Evolutionary conservation across 1,284 basidiomycete genomes (phyloP).

Genomic region (Cutaneotrichosporon cavernicola): DNA sequence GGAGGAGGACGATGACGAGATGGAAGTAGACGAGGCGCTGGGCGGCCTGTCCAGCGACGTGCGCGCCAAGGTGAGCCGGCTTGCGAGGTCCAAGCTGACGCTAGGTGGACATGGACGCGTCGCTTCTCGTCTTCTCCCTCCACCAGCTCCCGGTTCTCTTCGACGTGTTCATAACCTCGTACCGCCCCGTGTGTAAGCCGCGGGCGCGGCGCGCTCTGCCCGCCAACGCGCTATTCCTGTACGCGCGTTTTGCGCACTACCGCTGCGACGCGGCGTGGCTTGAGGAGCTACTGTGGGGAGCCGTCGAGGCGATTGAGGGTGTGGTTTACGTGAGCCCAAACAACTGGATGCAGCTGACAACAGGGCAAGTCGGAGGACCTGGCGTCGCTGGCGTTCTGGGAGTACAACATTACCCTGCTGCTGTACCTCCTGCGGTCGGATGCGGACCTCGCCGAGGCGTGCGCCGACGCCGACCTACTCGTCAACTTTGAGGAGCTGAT

Average conservation of each 20-base stretch:
- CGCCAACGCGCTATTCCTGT: slow-evolving; percentile 76
- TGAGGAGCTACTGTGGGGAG: slow-evolving; percentile 85
- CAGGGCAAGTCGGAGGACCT: slow-evolving; percentile 81
- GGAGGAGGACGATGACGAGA: slow-evolving; percentile 51
- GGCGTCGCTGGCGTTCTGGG: slow-evolving; percentile 86
- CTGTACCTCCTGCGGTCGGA: slow-evolving; percentile 88
- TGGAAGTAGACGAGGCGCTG: slow-evolving; percentile 11
- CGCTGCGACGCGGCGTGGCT: slow-evolving; percentile 84
- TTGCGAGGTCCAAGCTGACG: slow-evolving; percentile 19
- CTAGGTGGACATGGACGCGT: slow-evolving; percentile 58
- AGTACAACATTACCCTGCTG: slow-evolving; percentile 85
- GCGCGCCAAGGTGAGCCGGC: neutral
- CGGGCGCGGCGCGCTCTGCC: slow-evolving; percentile 68
- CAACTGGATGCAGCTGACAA: neutral
- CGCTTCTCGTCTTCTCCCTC: slow-evolving; percentile 89
- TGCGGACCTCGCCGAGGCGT: slow-evolving; percentile 67
- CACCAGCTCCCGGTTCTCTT: slow-evolving; percentile 72
- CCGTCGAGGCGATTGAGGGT: slow-evolving; percentile 88
- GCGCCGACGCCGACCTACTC: slow-evolving; percentile 66
- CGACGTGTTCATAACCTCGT: slow-evolving; percentile 72
- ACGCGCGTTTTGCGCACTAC: slow-evolving; percentile 81
- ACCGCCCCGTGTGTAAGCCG: slow-evolving; percentile 57
- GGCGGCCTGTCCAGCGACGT: slow-evolving; percentile 6
- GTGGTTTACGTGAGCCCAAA: slow-evolving; percentile 73
- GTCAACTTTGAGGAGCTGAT: slow-evolving; percentile 66